Base-by-base conservation (phyloP, 2,329 filamentous ascomycete species). In the Aspergillus tanneri region DNA sequence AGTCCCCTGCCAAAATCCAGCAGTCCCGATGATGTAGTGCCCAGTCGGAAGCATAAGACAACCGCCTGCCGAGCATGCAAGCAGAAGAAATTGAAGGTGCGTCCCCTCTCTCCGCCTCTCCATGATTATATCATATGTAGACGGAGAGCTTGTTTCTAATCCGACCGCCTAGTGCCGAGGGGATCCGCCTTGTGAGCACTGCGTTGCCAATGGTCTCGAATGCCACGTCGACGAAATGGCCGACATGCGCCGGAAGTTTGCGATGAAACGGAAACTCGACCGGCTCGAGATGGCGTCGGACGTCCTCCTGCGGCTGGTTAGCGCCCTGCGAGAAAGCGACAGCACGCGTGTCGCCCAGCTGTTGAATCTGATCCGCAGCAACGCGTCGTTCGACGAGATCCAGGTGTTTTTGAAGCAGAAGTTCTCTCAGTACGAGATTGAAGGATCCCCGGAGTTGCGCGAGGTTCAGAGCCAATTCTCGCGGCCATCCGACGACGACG, bases 231-330 rank as follows among this genome's bases (percentile, higher is more conserved):
- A 64, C 40, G 59, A 60, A 46, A 55, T 58, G 47, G 54, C 58
- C 37, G 63, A 65, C 39, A 58, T 60, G 49, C 63, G 61, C 24
- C 63, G 61, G 9, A 61, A 62, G 37, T 48, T 53, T 16, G 54
- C 57, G 39, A 54, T 58, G 51, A 57, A 61, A 19, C 51, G 59
- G 3, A 61, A 59, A 21, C 16, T 61, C 6, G 56, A 59, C n/a
- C 46, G 52, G 2, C 51, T 61, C 2, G 52, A 60, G 34, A 43
- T 51, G 19, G 50, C 53, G 2, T 45, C 55, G 2, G 55, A 58
- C 30, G 47, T 52, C 2, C 37, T 61, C 21, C 14, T 47, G 11
- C 46, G 46, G 4, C 47, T 64, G 12, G 35, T 62, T 10, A 46
- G 52, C n/a, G 57, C 53, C 19, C 46, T 63, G 10, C 57, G 60